Base-by-base conservation (phyloP, 768 basidiomycete genomes). In the Agrocybe chaxingu region DNA sequence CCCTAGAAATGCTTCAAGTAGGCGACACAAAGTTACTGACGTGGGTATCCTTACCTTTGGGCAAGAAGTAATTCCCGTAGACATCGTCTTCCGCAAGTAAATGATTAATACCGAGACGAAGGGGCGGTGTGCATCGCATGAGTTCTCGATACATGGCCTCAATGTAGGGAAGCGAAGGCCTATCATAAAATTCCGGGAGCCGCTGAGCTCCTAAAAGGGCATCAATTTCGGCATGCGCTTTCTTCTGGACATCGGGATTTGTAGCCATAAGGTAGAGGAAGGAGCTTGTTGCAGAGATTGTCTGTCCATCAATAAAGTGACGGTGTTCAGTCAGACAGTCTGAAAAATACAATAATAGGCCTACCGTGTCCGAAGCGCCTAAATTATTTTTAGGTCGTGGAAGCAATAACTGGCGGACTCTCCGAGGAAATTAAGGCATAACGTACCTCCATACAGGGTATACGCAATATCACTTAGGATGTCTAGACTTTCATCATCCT, bases 151-250 rank as follows among this genome's bases (percentile, higher is more conserved):
- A 24, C 5, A 24, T 24, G 2, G 62, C 61, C 6, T 61, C 62
- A 12, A 58, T 42, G 39, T 64, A 72, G 0, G 71, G 70, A 2
- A 71, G 50, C 11, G 54, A 39, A 0, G 19, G 13, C 8, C 61
- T 50, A 54, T 71, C 70, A 7, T 57, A 56, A 34, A 66, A 61
- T 1, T 47, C 55, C 0, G 69, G 67, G 2, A 72, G 55, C 1
- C 70, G 62, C 7, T 62, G 55, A 3, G 30, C 24, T 1, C 72
- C 71, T 11, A 70, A 49, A 2, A 70, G 61, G 0, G 53, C 46
- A 48, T 73, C 70, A 9, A 73, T 60, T 46, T 73, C 71, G 2
- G 34, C 59, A 49, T 69, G 70, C 2, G 67, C 70, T 50, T 64
- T 65, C n/a, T 43, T 49, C 50, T 69, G 68, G 0, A 64, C 55